Evolutionary conservation across 176 grass and related monocot genomes (phyloP).

Genomic region (Triticum dicoccoides): DNA sequence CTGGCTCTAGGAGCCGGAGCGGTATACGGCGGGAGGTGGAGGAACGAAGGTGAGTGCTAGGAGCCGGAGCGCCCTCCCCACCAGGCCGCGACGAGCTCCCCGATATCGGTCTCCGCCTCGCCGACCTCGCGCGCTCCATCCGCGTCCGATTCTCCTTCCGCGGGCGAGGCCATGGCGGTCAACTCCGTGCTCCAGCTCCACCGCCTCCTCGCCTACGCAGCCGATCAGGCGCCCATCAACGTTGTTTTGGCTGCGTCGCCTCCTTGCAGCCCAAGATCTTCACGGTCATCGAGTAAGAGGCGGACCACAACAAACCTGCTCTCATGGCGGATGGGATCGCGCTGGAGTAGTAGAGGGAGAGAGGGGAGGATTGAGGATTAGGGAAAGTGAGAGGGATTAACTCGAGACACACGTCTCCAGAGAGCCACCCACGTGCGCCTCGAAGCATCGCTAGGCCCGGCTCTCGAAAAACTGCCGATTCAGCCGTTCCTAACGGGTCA

Average conservation of each 20-base stretch:
- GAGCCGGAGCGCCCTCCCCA: slow-evolving; percentile 35
- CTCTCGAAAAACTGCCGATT: too few relatives aligned
- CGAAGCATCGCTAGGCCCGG: too few relatives aligned
- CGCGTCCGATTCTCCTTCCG: slow-evolving; percentile 84
- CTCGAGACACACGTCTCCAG: too few relatives aligned
- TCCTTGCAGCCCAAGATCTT: slow-evolving; percentile 60
- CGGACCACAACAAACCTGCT: slow-evolving; percentile 77
- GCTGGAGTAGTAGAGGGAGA: too few relatives aligned
- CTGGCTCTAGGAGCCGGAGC: too few relatives aligned
- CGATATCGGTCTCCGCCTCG: slow-evolving; percentile 74
- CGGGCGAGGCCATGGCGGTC: slow-evolving; percentile 79
- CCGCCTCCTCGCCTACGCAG: slow-evolving; percentile 53
- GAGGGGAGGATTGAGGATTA: too few relatives aligned
- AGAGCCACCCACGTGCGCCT: too few relatives aligned
- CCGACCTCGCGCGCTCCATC: slow-evolving; percentile 79
- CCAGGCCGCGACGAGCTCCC: slow-evolving; percentile 72
- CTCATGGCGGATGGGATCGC: too few relatives aligned
- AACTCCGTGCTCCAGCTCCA: slow-evolving; percentile 95
- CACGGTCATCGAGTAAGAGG: slow-evolving; percentile 88
- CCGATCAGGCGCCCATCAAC: slow-evolving; percentile 49
- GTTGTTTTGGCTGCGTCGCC: slow-evolving; percentile 58
- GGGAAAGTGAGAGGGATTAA: too few relatives aligned
- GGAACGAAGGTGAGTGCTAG: too few relatives aligned
- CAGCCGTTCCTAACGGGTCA: too few relatives aligned
- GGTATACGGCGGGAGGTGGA: too few relatives aligned